Percentiles rank a stretch among this genome's conserved stretches.
Evolutionary conservation across 2,329 filamentous ascomycete species (phyloP).

Genomic region (Pyrenophora seminiperda): DNA sequence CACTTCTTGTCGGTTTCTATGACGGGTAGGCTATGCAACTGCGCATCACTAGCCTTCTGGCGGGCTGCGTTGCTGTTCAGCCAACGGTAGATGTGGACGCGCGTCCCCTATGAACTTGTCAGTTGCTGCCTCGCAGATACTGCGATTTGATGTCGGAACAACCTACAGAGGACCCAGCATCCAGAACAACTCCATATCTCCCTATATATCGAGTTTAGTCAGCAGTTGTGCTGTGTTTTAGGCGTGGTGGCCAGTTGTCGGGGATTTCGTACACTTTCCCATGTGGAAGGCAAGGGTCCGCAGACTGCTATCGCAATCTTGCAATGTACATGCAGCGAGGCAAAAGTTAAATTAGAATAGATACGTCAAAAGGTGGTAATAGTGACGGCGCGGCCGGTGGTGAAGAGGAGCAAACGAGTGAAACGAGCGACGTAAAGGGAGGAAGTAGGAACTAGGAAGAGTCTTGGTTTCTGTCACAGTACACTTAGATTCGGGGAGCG

Average conservation of each 20-base stretch:
- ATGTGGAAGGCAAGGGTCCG: constrained; percentile 37
- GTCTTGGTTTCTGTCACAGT: constrained; percentile 1
- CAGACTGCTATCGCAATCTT: constrained; percentile 21
- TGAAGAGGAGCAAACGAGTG: constrained; percentile 5
- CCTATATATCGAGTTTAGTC: constrained; percentile 47
- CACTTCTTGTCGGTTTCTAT: constrained; percentile 83
- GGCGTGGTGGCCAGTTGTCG: constrained; percentile 15
- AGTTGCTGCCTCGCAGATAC: constrained; percentile 16
- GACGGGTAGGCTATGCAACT: constrained; percentile 73
- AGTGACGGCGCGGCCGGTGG: constrained; percentile 11
- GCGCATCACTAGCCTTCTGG: constrained; percentile 62
- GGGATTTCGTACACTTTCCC: constrained; percentile 50
- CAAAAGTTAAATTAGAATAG: constrained; percentile 1
- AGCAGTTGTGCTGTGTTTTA: constrained; percentile 20
- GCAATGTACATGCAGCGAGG: constrained; percentile 35
- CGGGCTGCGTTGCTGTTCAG: constrained; percentile 73
- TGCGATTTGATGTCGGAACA: background rate
- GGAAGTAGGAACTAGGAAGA: too few relatives aligned
- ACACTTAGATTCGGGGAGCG: constrained; percentile 7
- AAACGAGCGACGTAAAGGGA: constrained; percentile 37
- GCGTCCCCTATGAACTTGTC: constrained; percentile 67
- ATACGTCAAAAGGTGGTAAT: constrained; percentile 4
- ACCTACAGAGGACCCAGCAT: constrained; percentile 87
- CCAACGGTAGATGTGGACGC: constrained; percentile 94
- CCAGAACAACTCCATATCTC: constrained; percentile 90